These are phyloP conservation scores for Apiospora phragmitis DNA, from an alignment of 2,329 filamentous ascomycete genomes.

Conservation along the genomic window DNA sequence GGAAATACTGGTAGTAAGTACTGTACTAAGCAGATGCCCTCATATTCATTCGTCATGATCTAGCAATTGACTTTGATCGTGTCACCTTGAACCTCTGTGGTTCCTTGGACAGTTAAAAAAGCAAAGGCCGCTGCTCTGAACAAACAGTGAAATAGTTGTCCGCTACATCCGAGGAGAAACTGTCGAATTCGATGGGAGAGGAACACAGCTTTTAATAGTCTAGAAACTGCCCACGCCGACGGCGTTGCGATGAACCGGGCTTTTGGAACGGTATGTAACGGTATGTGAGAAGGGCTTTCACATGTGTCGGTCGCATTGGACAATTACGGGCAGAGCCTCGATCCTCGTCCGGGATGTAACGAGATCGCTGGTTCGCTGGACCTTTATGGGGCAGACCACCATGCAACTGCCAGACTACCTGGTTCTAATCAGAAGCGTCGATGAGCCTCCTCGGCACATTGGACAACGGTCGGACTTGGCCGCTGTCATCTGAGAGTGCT, in stretches of 20 bases:
- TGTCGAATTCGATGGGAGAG: background rate
- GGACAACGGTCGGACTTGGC: slow-evolving; percentile 4
- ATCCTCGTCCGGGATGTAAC: slow-evolving; percentile 5
- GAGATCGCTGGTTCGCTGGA: slow-evolving; percentile 4
- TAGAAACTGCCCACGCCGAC: background rate
- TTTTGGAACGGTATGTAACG: background rate
- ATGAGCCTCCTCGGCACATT: background rate
- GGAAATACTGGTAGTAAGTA: background rate
- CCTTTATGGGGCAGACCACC: background rate
- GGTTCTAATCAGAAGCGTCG: background rate
- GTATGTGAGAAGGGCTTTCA: background rate
- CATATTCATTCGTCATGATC: background rate
- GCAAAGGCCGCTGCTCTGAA: background rate
- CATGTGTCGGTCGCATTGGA: slow-evolving; percentile 5
- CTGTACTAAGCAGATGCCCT: background rate
- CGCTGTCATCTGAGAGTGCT: slow-evolving; percentile 4
- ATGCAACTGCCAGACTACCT: background rate
- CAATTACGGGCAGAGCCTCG: background rate
- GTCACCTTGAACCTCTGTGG: background rate
- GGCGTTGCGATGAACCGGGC: background rate
- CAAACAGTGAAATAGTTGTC: background rate
- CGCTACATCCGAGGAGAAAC: background rate
- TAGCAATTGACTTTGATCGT: background rate
- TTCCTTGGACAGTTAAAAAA: background rate
- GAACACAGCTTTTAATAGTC: background rate